Conservation (phyloP, 352 stramenopile species). For the Phytophthora sp. region DNA sequence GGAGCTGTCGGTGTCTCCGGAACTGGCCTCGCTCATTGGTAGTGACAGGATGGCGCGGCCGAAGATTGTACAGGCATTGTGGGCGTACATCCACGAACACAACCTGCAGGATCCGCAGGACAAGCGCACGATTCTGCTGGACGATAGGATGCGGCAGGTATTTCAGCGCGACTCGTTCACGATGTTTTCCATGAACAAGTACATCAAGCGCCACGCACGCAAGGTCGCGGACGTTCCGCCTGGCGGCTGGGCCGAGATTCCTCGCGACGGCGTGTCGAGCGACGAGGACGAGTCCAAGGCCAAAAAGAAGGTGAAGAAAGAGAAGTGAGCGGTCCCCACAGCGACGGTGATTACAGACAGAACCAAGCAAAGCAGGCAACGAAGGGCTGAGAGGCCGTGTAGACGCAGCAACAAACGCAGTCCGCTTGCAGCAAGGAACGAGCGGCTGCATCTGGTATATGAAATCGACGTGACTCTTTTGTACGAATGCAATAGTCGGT, state of each 20-base stretch:
- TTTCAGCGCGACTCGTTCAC: conserved; percentile 88
- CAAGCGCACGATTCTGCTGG: conserved; percentile 93
- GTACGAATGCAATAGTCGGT: conserved; percentile 11
- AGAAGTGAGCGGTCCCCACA: conserved; percentile 7
- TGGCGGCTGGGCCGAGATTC: conserved; percentile 75
- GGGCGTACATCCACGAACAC: conserved; percentile 96
- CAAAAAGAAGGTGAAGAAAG: conserved; percentile 46
- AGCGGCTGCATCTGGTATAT: conserved; percentile 26
- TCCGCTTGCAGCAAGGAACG: conserved; percentile 1
- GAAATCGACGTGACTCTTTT: conserved; percentile 31
- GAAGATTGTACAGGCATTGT: conserved; percentile 95
- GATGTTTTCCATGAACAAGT: conserved; percentile 92
- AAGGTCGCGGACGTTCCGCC: conserved; percentile 70
- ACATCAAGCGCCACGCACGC: conserved; percentile 85
- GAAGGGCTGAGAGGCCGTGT: conserved; percentile 7
- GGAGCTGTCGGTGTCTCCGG: conserved; percentile 78
- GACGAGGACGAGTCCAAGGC: conserved; percentile 75
- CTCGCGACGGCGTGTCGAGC: conserved; percentile 76
- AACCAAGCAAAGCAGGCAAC: conserved; percentile 3
- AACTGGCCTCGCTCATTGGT: conserved; percentile 80
- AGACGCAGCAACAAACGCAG: conserved; percentile 13
- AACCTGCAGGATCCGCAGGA: conserved; percentile 95
- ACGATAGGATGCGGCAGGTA: conserved; percentile 84
- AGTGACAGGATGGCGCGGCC: conserved; percentile 86
- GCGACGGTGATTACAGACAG: conserved; percentile 8